Percentiles rank a stretch among this genome's conserved stretches.
phyloP scores from a whole-genome alignment of 2,329 filamentous ascomycete genomes.

The Neonectria neomacrospora region DNA sequence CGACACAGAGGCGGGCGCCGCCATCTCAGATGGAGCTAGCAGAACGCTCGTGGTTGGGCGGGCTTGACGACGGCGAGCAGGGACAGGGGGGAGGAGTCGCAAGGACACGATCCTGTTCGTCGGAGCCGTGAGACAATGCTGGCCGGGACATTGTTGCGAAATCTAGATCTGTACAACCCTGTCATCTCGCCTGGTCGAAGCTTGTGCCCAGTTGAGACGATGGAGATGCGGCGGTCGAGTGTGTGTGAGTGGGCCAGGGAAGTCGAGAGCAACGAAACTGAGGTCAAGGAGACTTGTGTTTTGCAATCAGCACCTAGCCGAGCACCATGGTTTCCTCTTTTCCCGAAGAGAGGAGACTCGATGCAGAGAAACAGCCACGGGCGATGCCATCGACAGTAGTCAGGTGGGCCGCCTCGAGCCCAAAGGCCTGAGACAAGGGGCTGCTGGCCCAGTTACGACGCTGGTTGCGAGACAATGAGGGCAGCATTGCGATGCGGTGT shows the following conservation, averaged over 20 bases:
- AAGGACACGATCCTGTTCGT: conserved; percentile 33
- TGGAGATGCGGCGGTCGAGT: neutral
- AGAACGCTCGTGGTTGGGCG: conserved; percentile 39
- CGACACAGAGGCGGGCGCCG: conserved; percentile 40
- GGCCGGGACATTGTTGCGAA: conserved; percentile 50
- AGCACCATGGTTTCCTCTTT: neutral
- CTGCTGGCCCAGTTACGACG: conserved; percentile 17
- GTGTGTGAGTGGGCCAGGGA: neutral
- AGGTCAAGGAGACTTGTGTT: neutral
- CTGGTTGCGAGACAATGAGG: conserved; percentile 22
- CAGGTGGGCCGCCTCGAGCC: neutral
- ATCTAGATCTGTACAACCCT: conserved; percentile 54
- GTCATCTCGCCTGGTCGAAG: conserved; percentile 52
- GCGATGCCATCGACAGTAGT: neutral
- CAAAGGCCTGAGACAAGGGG: conserved; percentile 8
- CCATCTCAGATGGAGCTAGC: conserved; percentile 45
- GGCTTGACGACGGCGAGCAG: conserved; percentile 38
- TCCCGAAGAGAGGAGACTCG: neutral
- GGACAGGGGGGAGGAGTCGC: conserved; percentile 2
- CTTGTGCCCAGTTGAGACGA: conserved; percentile 32
- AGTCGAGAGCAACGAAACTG: neutral
- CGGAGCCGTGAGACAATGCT: conserved; percentile 41
- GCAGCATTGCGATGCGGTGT: conserved; percentile 20
- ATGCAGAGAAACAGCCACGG: neutral
- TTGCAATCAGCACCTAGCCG: neutral